phyloP scores from a whole-genome alignment of 2,329 filamentous ascomycete species.

The Sporothrix brasiliensis region DNA sequence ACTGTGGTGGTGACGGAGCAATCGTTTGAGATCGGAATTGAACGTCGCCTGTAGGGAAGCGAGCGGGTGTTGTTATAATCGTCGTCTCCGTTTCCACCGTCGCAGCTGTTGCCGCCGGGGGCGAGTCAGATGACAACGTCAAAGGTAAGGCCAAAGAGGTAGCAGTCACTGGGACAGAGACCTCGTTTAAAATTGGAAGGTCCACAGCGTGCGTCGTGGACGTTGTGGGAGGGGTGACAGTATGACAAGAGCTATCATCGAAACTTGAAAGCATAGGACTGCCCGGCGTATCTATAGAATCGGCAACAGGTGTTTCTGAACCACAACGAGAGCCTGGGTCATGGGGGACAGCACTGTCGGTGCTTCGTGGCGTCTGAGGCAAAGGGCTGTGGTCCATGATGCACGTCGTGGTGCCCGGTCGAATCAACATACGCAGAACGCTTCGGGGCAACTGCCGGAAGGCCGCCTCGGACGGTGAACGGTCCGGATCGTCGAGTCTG shows the following conservation, averaged over 20 bases:
- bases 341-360: neutral
- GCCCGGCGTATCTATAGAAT: neutral
- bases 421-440: neutral
- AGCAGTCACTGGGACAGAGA: neutral
- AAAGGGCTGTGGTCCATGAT: slow-evolving; percentile 25
- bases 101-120: neutral
- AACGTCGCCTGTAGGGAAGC: slow-evolving; percentile 31
- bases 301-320: neutral
- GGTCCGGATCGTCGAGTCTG: neutral
- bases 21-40: slow-evolving; percentile 41
- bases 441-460: neutral
- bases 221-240: neutral
- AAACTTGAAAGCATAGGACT: neutral
- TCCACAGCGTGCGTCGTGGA: neutral
- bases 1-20: slow-evolving; percentile 41
- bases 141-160: neutral
- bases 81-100: neutral
- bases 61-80: slow-evolving; percentile 9
- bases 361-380: neutral
- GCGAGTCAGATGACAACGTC: neutral
- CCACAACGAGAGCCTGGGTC: neutral
- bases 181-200: neutral
- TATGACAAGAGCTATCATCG: neutral
- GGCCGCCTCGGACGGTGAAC: neutral
- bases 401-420: neutral